Percentiles rank a stretch among this genome's conserved stretches.
phyloP scores from a whole-genome alignment of 208 protist species.

The Crithidia mellificae region DNA sequence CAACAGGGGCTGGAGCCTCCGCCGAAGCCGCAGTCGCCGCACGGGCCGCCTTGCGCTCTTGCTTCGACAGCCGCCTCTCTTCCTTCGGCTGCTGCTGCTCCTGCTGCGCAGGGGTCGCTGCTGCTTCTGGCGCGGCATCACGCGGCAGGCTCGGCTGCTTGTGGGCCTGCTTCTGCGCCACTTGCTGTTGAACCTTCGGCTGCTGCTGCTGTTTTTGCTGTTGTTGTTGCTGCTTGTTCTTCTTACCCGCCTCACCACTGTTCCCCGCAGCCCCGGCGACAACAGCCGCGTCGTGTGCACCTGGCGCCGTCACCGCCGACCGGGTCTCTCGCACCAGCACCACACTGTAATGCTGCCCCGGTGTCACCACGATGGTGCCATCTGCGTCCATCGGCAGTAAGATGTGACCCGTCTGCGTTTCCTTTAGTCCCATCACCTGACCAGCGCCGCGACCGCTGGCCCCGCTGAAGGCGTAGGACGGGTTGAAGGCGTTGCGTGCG shows the following conservation, averaged over 20 bases:
- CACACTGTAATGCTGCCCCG: slow-evolving; percentile 55
- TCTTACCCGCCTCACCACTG: slow-evolving; percentile 6
- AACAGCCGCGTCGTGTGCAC: not conserved
- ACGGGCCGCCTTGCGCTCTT: slow-evolving; percentile 24
- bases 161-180: not conserved
- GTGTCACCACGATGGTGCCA: slow-evolving; percentile 67
- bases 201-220: not conserved
- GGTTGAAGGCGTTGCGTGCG: slow-evolving; percentile 71
- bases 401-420: slow-evolving; percentile 45
- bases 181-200: slow-evolving; percentile 2
- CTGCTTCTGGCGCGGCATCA: not conserved
- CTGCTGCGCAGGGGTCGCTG: not conserved
- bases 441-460: slow-evolving; percentile 18
- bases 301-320: slow-evolving; percentile 3
- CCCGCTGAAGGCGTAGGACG: slow-evolving; percentile 60
- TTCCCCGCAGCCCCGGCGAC: not conserved
- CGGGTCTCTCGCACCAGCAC: slow-evolving; percentile 36
- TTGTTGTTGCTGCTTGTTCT: slow-evolving; percentile 14
- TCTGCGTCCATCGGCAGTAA: slow-evolving; percentile 71
- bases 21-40: not conserved
- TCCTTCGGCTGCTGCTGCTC: not conserved
- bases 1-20: not conserved
- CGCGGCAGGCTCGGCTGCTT: slow-evolving; percentile 7
- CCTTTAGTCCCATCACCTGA: slow-evolving; percentile 48
- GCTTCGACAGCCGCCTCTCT: slow-evolving; percentile 13